These are phyloP conservation scores for Botrytis galanthina DNA, from an alignment of 2,329 filamentous ascomycete species.

Conservation along the genomic window DNA sequence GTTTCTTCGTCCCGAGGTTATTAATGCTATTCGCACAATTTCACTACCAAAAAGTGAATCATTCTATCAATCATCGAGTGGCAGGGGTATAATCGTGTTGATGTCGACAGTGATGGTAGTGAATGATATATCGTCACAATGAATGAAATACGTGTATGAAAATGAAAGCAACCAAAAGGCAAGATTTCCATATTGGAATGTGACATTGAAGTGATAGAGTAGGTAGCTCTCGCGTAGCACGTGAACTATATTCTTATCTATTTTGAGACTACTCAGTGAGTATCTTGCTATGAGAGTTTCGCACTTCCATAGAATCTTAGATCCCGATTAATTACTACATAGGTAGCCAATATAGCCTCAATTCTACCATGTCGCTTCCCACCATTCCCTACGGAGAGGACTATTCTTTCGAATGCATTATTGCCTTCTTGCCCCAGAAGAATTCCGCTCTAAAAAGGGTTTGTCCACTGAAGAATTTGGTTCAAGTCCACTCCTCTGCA, in stretches of 20 bases:
- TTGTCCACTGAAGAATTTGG: too few relatives aligned
- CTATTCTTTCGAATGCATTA: too few relatives aligned
- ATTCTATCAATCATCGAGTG: not conserved
- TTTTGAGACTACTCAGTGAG: not conserved
- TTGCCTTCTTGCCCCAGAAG: too few relatives aligned
- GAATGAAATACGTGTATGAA: not conserved
- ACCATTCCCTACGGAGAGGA: too few relatives aligned
- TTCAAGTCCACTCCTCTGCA: too few relatives aligned
- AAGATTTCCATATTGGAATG: not conserved
- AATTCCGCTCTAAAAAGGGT: too few relatives aligned
- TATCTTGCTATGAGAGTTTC: not conserved
- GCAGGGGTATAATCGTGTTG: not conserved
- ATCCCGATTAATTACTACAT: too few relatives aligned
- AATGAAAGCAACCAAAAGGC: not conserved
- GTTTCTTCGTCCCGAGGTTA: not conserved
- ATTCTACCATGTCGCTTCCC: too few relatives aligned
- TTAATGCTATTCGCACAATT: not conserved
- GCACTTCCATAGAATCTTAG: too few relatives aligned
- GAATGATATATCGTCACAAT: not conserved
- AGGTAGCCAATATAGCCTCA: too few relatives aligned
- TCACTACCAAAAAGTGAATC: not conserved
- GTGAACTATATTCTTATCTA: not conserved
- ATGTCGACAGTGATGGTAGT: not conserved
- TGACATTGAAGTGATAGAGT: not conserved
- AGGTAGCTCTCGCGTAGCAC: not conserved